Evolutionary conservation across 2,329 filamentous ascomycete genomes (phyloP).

Genomic region (Acrodontium crateriforme): DNA sequence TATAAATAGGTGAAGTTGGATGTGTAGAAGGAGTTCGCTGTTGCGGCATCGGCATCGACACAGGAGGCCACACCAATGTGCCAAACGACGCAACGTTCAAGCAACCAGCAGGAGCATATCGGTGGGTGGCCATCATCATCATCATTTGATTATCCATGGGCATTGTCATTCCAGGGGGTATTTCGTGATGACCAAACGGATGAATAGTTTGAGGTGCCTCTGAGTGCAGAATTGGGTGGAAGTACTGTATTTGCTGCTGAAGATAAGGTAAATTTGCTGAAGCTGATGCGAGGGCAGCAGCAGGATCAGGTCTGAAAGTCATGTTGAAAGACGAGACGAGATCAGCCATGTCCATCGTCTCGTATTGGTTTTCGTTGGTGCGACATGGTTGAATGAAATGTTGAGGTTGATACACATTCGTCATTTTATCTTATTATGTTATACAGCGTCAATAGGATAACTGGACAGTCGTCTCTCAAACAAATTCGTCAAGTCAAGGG

Average conservation of each 20-base stretch:
- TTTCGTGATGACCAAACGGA: not conserved
- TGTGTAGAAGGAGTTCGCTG: too few species aligned
- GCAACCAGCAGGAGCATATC: not conserved
- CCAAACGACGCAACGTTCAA: slow-evolving; percentile 4
- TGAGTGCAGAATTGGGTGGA: not conserved
- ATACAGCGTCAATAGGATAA: too few species aligned
- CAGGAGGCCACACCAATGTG: slow-evolving; percentile 4
- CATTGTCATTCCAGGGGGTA: too few species aligned
- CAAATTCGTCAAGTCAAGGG: too few species aligned
- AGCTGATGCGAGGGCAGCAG: slow-evolving; percentile 7
- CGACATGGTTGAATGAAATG: too few species aligned
- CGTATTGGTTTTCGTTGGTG: slow-evolving; percentile 14
- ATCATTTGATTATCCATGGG: not conserved
- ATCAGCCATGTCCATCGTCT: slow-evolving; percentile 12
- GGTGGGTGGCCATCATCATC: not conserved
- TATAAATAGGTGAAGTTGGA: slow-evolving; percentile 4
- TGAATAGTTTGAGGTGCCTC: not conserved
- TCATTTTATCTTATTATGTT: too few species aligned
- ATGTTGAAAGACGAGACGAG: slow-evolving; percentile 18
- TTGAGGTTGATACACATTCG: too few species aligned
- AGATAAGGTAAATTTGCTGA: slow-evolving; percentile 8
- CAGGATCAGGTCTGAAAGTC: slow-evolving; percentile 14
- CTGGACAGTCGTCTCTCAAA: too few species aligned
- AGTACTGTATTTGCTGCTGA: slow-evolving; percentile 5
- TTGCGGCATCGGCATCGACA: too few species aligned